phyloP scores from a whole-genome alignment of 202 grass and related monocot genomes.

The Zizania palustris region DNA sequence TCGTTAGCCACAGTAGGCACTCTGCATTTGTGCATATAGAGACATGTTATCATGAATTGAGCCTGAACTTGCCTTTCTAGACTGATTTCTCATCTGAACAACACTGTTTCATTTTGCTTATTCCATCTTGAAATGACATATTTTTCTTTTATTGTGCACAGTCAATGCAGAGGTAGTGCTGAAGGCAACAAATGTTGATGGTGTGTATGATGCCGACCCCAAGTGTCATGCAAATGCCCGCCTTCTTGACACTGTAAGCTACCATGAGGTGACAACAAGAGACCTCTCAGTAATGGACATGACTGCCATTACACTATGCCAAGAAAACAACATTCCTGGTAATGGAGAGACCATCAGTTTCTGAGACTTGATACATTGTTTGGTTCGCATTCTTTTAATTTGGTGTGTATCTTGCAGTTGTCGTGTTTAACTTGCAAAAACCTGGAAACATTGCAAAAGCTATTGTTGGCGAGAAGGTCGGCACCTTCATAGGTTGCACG shows the following conservation, averaged over 20 bases:
- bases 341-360: neutral
- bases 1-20: neutral
- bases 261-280: conserved; percentile 74
- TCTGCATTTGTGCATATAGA: neutral
- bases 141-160: conserved; percentile 27
- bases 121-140: conserved; percentile 8
- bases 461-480: conserved; percentile 88
- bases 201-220: conserved; percentile 79
- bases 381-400: neutral
- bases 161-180: conserved; percentile 96
- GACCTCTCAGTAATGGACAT: conserved; percentile 98
- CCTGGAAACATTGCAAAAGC: conserved; percentile 92
- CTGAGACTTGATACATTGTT: neutral
- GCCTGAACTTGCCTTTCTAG: conserved; percentile 20
- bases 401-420: conserved; percentile 51
- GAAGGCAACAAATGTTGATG: conserved; percentile 96
- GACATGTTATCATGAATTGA: conserved; percentile 13
- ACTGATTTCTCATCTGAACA: conserved; percentile 3
- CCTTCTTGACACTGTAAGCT: conserved; percentile 80
- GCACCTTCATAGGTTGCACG: conserved; percentile 71
- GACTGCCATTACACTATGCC: conserved; percentile 93
- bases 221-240: conserved; percentile 65
- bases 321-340: conserved; percentile 97
- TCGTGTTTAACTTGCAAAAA: conserved; percentile 92
- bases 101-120: neutral